Percentiles rank a stretch among this genome's conserved stretches.
Evolutionary conservation across 768 basidiomycete genomes (phyloP).

Genomic region (Termitomyces sp.): DNA sequence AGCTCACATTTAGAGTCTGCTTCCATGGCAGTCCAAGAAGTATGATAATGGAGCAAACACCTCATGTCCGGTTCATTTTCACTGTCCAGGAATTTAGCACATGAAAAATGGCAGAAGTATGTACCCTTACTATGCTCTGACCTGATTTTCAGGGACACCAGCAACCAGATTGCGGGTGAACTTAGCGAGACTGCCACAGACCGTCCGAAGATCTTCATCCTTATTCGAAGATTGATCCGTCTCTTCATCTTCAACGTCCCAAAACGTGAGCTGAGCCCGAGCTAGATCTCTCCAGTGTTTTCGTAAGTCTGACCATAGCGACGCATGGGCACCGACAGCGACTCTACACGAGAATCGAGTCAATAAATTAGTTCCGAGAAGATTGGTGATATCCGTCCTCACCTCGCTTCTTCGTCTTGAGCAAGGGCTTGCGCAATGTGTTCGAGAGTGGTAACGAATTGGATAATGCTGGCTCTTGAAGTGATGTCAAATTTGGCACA

Average conservation of each 20-base stretch:
- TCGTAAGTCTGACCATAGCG: conserved; percentile 50
- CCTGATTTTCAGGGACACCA: conserved; percentile 67
- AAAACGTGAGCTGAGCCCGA: conserved; percentile 44
- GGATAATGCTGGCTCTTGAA: conserved; percentile 22
- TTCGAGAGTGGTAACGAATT: conserved; percentile 40
- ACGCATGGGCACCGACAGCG: conserved; percentile 30
- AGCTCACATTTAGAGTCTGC: conserved; percentile 46
- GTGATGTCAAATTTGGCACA: conserved; percentile 38
- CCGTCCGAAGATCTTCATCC: conserved; percentile 27
- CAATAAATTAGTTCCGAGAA: not conserved
- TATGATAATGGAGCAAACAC: conserved; percentile 62
- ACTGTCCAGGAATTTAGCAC: conserved; percentile 29
- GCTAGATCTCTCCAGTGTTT: conserved; percentile 51
- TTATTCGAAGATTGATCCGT: conserved; percentile 19
- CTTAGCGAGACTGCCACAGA: conserved; percentile 54
- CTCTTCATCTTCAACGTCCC: conserved; percentile 40
- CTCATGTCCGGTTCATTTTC: conserved; percentile 68
- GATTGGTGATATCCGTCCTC: conserved; percentile 1
- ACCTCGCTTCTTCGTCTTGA: conserved; percentile 35
- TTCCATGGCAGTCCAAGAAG: conserved; percentile 68
- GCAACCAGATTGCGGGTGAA: conserved; percentile 85
- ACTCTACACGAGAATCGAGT: conserved; percentile 3
- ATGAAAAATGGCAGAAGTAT: not conserved
- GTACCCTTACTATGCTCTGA: conserved; percentile 57
- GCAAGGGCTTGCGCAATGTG: conserved; percentile 45